Evolutionary conservation across 352 stramenopile genomes (phyloP), one percentile per base, ranked within the genome.

Genomic region (Phytophthora lateralis): DNA sequence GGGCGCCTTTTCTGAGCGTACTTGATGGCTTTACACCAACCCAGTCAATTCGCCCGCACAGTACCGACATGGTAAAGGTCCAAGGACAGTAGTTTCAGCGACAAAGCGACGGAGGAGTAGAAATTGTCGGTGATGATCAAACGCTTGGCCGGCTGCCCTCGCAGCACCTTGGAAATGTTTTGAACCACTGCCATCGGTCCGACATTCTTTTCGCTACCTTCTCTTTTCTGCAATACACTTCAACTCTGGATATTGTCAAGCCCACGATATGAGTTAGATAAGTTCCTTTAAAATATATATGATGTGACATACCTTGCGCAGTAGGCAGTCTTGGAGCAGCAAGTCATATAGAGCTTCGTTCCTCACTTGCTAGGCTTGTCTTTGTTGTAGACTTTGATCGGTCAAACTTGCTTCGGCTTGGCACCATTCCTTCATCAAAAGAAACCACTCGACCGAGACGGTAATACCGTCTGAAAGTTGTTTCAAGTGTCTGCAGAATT

Each of bases 371-470:
- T 41, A 2, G 51, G 55, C 34, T 66, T 66, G 7, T 59, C 52
- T 10, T 61, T 56, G 10, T 55, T 60, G 46, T 63, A 71, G 60
- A n/a, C 34, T 11, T 18, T 14, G 12, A 72, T 57, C 0, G 63
- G 56, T 60, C 60, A 20, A 43, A 63, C 1, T 9, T 18, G 39
- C 38, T 56, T 5, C 44, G 39, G 18, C 41, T 63, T 0, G 44
- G 50, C 0, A 66, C 37, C 38, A 58, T 66, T 9, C 51, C 50
- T 30, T 63, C 63, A 20, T 71, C 51, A 32, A 66, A 60, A 1
- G 18, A 45, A 26, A 65, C 47, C 3, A 12, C 12, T 3, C 2
- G 9, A 17, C 51, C 59, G 7, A 66, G 35, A 6, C 60, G 46
- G 24, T 60, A 63, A 2, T 52, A 32, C 5, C 53, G 46, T n/a